Percentiles rank a stretch among this genome's conserved stretches.
Evolutionary conservation across 768 basidiomycete species (phyloP).

Genomic region (Suillus paluster): DNA sequence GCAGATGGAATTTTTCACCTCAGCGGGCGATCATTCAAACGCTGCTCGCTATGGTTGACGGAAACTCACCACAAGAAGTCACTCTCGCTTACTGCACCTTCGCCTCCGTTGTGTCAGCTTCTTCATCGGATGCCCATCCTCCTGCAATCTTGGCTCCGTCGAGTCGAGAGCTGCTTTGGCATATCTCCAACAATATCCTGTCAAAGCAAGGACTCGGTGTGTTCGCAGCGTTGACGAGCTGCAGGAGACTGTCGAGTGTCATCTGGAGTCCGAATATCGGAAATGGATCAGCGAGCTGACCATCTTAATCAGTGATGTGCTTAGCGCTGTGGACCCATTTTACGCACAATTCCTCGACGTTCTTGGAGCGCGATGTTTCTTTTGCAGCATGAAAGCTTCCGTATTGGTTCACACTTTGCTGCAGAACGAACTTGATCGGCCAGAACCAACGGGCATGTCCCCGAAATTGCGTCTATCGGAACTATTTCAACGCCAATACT

Average conservation of each 20-base stretch:
- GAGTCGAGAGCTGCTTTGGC: conserved; percentile 51
- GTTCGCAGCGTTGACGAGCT: conserved; percentile 42
- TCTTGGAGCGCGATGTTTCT: conserved; percentile 55
- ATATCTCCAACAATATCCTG: conserved; percentile 52
- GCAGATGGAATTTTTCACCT: conserved; percentile 34
- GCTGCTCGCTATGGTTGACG: conserved; percentile 63
- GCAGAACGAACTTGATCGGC: conserved; percentile 28
- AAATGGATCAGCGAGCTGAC: conserved; percentile 68
- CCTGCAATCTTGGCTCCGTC: conserved; percentile 37
- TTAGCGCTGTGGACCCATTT: conserved; percentile 60
- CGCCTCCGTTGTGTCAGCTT: conserved; percentile 54
- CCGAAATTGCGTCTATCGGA: conserved; percentile 25
- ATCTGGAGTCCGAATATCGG: conserved; percentile 53
- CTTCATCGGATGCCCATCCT: conserved; percentile 34
- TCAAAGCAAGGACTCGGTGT: conserved; percentile 36
- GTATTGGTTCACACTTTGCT: conserved; percentile 76
- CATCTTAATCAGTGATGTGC: conserved; percentile 57
- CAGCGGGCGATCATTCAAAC: conserved; percentile 56
- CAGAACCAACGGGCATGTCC: conserved; percentile 3
- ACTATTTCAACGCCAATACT: conserved; percentile 33
- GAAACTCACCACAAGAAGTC: conserved; percentile 50
- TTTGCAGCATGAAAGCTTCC: conserved; percentile 77
- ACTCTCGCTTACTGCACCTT: conserved; percentile 68
- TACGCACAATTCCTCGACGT: conserved; percentile 68
- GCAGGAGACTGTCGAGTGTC: conserved; percentile 35